Base-by-base conservation (phyloP, 805 yeast genomes). In the Candida xyloterini region DNA sequence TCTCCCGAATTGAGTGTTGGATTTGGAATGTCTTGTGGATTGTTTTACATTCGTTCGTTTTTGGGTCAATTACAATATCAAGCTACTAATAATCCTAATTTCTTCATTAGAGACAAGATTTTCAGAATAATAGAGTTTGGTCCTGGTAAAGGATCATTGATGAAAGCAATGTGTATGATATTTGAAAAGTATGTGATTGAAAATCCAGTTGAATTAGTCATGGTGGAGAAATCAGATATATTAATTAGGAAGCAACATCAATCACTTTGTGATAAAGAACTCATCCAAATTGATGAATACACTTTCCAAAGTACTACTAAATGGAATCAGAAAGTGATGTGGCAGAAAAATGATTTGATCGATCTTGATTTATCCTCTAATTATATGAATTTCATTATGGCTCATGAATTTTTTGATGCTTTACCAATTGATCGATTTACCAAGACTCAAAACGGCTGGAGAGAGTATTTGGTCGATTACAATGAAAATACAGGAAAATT, bases 331-430 rank as follows among this genome's bases (percentile, higher is more conserved):
- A 52, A 59, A 0, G 63, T 86, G 3, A 60, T 57, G n/a, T 81
- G 86, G 86, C 67, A 74, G 3, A 57, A 54, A 38, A 59, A 76
- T 40, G 80, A 79, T 7, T 80, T 76, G 44, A 66, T 68, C 33
- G 81, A 76, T 42, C 59, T 74, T 4, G 57, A 51, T 2, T 41
- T 41, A 7, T 54, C 51, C 21, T 27, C 38, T 4, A 42, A 48
- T 2, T 51, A 55, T 27, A 55, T 85, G 30, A 82, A 84, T 43
- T 86, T 76, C 55, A 68, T 84, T 5, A 57, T 87, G 38, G 93
- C 95, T 0, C 95, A 87, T 56, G 95, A 87, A 59, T 87, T 87
- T 53, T 87, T 82, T 55, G 95, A 87, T 61, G 95, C 95, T 0
- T 65, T 87, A 40, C 95, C 95, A 0, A 79, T 87, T 16, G 79